Percentiles rank a stretch among this genome's conserved stretches.
These are phyloP conservation scores for Aspergillaceae sp. DNA, from an alignment of 2,329 filamentous ascomycete species.

Conservation along the genomic window DNA sequence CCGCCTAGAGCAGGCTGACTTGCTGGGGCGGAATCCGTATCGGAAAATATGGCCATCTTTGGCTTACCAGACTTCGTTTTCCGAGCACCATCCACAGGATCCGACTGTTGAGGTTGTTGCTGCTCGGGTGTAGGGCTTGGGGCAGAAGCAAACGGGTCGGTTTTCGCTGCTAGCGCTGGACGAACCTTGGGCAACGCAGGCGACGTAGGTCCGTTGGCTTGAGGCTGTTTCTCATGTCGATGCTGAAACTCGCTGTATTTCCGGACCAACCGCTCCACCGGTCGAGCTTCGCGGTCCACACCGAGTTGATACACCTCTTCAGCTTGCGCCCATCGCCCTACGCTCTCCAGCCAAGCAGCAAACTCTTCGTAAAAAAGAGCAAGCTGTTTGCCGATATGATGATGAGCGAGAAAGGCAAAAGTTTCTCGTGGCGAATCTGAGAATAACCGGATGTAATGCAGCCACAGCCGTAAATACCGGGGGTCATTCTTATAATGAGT, in stretches of 20 bases:
- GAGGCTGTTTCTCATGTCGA: conserved; percentile 59
- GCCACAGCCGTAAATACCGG: conserved; percentile 85
- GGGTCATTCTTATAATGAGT: conserved; percentile 91
- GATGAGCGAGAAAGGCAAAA: conserved; percentile 81
- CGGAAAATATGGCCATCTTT: conserved; percentile 88
- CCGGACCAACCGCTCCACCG: conserved; percentile 68
- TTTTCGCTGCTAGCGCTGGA: conserved; percentile 74
- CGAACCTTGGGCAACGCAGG: conserved; percentile 78
- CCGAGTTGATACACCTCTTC: conserved; percentile 90
- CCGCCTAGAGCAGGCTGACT: conserved; percentile 48
- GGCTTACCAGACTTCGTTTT: conserved; percentile 60
- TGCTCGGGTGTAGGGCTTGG: conserved; percentile 50
- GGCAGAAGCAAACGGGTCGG: conserved; percentile 63
- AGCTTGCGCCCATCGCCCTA: conserved; percentile 76
- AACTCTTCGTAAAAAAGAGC: conserved; percentile 97
- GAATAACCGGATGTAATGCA: conserved; percentile 88
- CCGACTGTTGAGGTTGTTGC: conserved; percentile 53
- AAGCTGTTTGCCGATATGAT: conserved; percentile 75
- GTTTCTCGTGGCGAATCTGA: conserved; percentile 87
- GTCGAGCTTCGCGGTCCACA: conserved; percentile 78
- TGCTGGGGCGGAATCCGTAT: conserved; percentile 54
- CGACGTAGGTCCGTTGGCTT: conserved; percentile 63
- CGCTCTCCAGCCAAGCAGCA: conserved; percentile 80
- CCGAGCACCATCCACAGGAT: conserved; percentile 36
- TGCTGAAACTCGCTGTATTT: conserved; percentile 91